Conservation (phyloP, 139 green algal species). For the Desmodesmus armatus region DNA sequence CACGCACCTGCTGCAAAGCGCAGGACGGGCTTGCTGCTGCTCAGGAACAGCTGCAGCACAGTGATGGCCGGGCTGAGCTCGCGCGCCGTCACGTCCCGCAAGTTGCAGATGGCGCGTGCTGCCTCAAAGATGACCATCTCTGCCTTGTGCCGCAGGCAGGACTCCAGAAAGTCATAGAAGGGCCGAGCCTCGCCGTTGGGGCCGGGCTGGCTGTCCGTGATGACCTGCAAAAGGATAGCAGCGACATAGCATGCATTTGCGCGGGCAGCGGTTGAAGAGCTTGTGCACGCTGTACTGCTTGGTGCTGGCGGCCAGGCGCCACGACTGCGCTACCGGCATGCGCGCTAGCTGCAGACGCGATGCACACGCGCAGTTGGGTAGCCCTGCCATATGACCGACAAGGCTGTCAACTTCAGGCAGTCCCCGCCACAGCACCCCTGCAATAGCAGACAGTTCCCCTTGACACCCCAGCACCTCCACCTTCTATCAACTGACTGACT, state of each 20-base stretch:
- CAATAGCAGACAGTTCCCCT: too few species aligned
- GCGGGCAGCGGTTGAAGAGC: too few species aligned
- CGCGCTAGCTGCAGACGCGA: too few species aligned
- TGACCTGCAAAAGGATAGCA: constrained; percentile 52
- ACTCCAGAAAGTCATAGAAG: constrained; percentile 98
- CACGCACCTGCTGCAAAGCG: constrained; percentile 93
- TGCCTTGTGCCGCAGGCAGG: constrained; percentile 95
- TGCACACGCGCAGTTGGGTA: too few species aligned
- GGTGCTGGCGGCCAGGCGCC: too few species aligned
- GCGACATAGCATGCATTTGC: neutral
- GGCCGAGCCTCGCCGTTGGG: constrained; percentile 81
- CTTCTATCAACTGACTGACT: too few species aligned
- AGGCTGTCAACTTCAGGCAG: too few species aligned
- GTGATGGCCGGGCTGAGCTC: constrained; percentile 97
- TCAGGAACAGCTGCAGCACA: constrained; percentile 98
- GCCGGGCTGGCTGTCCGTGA: constrained; percentile 65
- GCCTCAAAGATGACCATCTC: constrained; percentile 89
- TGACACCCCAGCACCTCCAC: too few species aligned
- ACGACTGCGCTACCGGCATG: too few species aligned
- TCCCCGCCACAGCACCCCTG: too few species aligned
- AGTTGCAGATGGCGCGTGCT: constrained; percentile 93
- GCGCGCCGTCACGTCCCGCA: constrained; percentile 88
- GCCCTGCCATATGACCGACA: too few species aligned
- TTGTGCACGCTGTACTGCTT: too few species aligned
- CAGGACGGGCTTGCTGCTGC: constrained; percentile 95